Conservation (phyloP, 106 monocot genomes). For the Ottelia alismoides region DNA sequence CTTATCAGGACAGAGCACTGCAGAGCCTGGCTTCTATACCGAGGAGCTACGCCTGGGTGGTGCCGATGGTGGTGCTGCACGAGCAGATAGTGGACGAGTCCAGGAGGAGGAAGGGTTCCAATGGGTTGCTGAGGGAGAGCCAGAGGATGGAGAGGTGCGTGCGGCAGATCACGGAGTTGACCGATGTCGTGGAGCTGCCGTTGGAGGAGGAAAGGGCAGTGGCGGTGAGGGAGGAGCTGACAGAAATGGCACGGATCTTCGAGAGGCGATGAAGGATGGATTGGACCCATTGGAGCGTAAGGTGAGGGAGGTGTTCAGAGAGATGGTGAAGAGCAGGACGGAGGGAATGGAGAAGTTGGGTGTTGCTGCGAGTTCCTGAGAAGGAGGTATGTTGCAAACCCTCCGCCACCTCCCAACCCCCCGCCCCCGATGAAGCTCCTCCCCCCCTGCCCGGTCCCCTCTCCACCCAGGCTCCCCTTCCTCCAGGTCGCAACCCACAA, state of each 20-base stretch:
- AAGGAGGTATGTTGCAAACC: no score
- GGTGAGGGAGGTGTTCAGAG: neutral
- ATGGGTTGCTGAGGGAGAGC: neutral
- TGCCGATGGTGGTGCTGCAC: neutral
- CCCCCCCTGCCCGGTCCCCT: no score
- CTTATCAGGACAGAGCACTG: neutral
- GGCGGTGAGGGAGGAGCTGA: neutral
- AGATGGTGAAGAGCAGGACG: no score
- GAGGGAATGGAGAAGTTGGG: no score
- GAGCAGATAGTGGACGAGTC: neutral
- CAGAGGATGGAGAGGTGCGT: neutral
- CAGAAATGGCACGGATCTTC: neutral
- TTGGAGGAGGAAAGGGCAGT: neutral
- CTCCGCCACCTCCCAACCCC: no score
- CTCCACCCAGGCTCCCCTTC: no score
- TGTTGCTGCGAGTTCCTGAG: no score
- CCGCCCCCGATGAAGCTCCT: no score
- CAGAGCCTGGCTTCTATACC: neutral
- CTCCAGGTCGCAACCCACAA: no score
- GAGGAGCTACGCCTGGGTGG: neutral
- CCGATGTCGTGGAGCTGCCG: neutral
- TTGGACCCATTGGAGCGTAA: neutral
- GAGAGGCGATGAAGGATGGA: no score
- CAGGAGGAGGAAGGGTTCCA: neutral
- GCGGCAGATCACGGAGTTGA: neutral